These are phyloP conservation scores for Aspergillus sergii DNA, from an alignment of 2,329 filamentous ascomycete genomes.

Conservation along the genomic window DNA sequence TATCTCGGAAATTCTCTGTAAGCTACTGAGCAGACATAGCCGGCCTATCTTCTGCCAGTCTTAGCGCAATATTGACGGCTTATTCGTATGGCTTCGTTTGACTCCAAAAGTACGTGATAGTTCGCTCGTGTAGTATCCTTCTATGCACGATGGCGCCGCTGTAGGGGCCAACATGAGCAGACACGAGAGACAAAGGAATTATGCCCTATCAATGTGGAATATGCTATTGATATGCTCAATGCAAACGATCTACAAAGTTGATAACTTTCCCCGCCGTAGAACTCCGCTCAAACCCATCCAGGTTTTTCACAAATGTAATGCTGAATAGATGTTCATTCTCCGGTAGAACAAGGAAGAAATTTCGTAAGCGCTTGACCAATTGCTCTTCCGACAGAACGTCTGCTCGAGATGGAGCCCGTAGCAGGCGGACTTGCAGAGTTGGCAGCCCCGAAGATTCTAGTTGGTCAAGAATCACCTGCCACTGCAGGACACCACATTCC, in stretches of 20 bases:
- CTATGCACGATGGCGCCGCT: too few species aligned
- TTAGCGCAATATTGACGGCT: too few species aligned
- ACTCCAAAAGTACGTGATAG: too few species aligned
- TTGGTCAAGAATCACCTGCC: conserved; percentile 43
- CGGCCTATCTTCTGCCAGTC: too few species aligned
- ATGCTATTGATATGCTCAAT: neutral
- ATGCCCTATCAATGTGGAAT: too few species aligned
- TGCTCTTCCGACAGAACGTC: neutral
- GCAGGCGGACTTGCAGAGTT: conserved; percentile 20
- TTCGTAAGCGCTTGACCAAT: neutral
- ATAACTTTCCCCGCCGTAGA: conserved; percentile 24
- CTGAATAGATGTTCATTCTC: conserved; percentile 15
- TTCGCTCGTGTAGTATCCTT: too few species aligned
- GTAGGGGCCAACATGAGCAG: too few species aligned
- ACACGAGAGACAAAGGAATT: too few species aligned
- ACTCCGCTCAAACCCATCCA: conserved; percentile 20
- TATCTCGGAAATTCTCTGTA: too few species aligned
- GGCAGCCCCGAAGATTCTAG: conserved; percentile 6
- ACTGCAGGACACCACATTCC: conserved; percentile 41
- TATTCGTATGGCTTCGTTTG: too few species aligned
- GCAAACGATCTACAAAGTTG: conserved; percentile 18
- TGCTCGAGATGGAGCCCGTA: conserved; percentile 6
- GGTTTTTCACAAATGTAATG: conserved; percentile 14
- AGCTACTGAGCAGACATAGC: too few species aligned
- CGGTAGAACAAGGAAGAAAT: conserved; percentile 3